A percentile compares a stretch with the other conserved stretches of the same genome.
Conservation (phyloP, 2,329 filamentous ascomycete species). For the Parastagonospora nodorum region DNA sequence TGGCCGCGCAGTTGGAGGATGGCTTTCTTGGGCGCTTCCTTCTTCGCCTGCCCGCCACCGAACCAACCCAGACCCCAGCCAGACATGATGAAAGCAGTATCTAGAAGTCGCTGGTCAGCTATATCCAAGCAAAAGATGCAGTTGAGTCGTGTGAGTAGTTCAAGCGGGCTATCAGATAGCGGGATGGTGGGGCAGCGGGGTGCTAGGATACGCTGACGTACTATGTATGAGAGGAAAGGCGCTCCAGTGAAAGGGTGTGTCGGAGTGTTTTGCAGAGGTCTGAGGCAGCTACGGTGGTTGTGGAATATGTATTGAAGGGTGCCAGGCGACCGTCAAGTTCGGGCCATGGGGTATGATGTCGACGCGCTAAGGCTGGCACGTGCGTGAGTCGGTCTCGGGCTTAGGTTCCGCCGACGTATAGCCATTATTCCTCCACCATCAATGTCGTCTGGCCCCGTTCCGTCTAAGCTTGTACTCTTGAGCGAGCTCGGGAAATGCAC, state of each 20-base stretch:
- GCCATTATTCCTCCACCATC: slow-evolving; percentile 7
- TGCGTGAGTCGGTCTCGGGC: slow-evolving; percentile 15
- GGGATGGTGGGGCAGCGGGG: slow-evolving; percentile 25
- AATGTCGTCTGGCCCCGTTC: slow-evolving; percentile 57
- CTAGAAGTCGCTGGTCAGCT: slow-evolving; percentile 6
- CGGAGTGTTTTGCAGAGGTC: neutral
- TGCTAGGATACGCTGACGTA: slow-evolving; percentile 13
- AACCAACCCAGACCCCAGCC: slow-evolving; percentile 74
- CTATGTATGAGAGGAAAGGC: slow-evolving; percentile 2
- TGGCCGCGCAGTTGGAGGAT: slow-evolving; percentile 87
- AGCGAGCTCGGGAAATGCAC: slow-evolving; percentile 53
- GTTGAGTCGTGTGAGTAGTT: slow-evolving; percentile 1
- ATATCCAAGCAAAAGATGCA: neutral
- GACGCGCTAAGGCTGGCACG: slow-evolving; percentile 24
- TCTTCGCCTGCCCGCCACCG: slow-evolving; percentile 82
- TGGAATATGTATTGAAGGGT: slow-evolving; percentile 17
- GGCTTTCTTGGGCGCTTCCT: slow-evolving; percentile 95
- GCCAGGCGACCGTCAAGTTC: slow-evolving; percentile 22
- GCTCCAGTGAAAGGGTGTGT: neutral
- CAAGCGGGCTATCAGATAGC: slow-evolving; percentile 16
- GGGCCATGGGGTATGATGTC: slow-evolving; percentile 32
- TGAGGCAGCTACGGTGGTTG: slow-evolving; percentile 13
- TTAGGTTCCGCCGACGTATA: slow-evolving; percentile 13
- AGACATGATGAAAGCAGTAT: slow-evolving; percentile 33
- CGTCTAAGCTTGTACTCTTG: slow-evolving; percentile 58